Conservation (phyloP, 805 yeast species). For the Blastobotrys robertii region DNA sequence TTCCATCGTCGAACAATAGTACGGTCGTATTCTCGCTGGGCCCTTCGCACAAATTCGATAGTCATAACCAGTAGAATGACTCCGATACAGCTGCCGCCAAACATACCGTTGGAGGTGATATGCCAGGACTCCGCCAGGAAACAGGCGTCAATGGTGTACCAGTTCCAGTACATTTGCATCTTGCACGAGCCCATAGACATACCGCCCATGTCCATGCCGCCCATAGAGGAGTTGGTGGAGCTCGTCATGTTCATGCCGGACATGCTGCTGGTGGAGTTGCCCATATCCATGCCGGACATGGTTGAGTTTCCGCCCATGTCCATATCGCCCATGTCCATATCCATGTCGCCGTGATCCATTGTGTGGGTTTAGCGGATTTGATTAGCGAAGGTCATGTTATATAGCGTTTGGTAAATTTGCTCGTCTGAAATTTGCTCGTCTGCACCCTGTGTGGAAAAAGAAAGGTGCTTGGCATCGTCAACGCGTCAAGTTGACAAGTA, state of each 20-base stretch:
- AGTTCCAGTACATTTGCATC: slow-evolving; percentile 58
- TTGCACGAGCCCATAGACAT: slow-evolving; percentile 24
- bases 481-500: too few species aligned
- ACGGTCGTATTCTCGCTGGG: slow-evolving; percentile 37
- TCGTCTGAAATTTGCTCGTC: too few species aligned
- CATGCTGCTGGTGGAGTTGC: too few species aligned
- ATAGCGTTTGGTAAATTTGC: too few species aligned
- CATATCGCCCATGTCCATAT: slow-evolving; percentile 12
- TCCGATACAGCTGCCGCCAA: slow-evolving; percentile 72
- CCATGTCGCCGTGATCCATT: too few species aligned
- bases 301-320: slow-evolving; percentile 9
- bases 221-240: slow-evolving; percentile 8
- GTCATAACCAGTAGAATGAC: slow-evolving; percentile 48
- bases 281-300: too few species aligned
- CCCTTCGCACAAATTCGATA: slow-evolving; percentile 48
- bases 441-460: too few species aligned
- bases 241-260: slow-evolving; percentile 5
- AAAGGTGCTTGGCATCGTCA: too few species aligned
- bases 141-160: slow-evolving; percentile 60
- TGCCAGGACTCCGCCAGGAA: slow-evolving; percentile 59
- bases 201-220: slow-evolving; percentile 8
- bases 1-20: slow-evolving; percentile 19
- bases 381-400: too few species aligned
- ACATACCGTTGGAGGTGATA: slow-evolving; percentile 44
- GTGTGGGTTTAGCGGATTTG: too few species aligned